Evolutionary conservation across 148 eudicot genomes (phyloP), one percentile per base, ranked within the genome.

Genomic region (Cornus kousa): DNA sequence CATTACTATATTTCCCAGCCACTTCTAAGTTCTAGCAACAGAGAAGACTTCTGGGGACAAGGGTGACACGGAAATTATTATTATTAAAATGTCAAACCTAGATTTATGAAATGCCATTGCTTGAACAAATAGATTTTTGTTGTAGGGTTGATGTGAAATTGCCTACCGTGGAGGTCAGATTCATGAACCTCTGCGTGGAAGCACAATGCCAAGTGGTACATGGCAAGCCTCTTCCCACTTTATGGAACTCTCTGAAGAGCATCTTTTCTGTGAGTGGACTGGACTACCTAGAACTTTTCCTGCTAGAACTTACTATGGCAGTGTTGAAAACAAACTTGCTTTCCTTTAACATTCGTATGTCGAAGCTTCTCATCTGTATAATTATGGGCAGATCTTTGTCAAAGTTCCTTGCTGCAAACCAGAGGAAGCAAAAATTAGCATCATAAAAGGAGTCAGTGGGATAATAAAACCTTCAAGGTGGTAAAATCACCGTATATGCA

Each of bases 401-500:
- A 87, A 80, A 80, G n/a, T 91, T 77, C 80, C 83, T 59, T 39
- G 0, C 89, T 78, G 83, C 68, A 78, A 73, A 69, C 59, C 79
- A 48, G 88, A 85, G 72, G 86, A 80, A 79, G 81, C 92, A 69
- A 87, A 83, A 68, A 67, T 89, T 33, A 76, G 76, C 67, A 91
- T 91, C 46, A 35, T 89, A 48, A 85, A 83, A 64, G 87, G 84
- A 59, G 89, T 84, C 79, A 91, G 89, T 82, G 95, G 95, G 70
- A 69, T 85, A 57, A 82, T 91, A 65, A 86, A 89, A 78, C 92
- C 95, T 32, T 86, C 91, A 80, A 88, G 95, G 92, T 89, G 77
- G 43, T 39, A 39, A 39, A 39, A 4, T 39, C 43, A 7, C 43
- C 43, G 7, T 39, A 39, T 4, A 39, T 4, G 43, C 43, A 39